Evolutionary conservation across 768 basidiomycete genomes (phyloP).

Genomic region (Erythrobasidium yunnanense): DNA sequence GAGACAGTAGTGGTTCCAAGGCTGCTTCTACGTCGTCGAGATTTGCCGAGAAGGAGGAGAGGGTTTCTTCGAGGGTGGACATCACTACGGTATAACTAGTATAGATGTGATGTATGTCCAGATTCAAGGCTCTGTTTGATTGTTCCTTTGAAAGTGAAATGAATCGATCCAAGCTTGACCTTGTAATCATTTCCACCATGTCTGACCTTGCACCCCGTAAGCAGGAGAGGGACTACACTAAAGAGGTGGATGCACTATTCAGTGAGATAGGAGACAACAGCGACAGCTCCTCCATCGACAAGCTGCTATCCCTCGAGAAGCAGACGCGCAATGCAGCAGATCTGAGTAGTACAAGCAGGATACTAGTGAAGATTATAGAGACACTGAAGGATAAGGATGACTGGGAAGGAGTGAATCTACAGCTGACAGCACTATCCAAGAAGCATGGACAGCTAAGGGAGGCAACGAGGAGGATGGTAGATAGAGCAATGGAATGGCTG

Average conservation of each 20-base stretch:
- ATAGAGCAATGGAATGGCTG: constrained; percentile 69
- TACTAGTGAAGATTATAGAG: constrained; percentile 62
- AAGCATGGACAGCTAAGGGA: constrained; percentile 95
- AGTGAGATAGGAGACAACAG: constrained; percentile 64
- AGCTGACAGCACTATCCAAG: constrained; percentile 64
- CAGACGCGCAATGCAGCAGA: constrained; percentile 97
- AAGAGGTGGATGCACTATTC: constrained; percentile 69
- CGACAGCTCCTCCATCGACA: constrained; percentile 77
- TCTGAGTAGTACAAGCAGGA: constrained; percentile 74
- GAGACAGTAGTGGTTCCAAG: constrained; percentile 5
- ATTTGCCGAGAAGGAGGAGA: background rate
- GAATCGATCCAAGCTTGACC: no score
- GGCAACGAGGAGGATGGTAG: constrained; percentile 81
- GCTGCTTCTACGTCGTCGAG: constrained; percentile 10
- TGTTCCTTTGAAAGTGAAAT: no score
- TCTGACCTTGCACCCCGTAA: constrained; percentile 28
- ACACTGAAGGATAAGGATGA: constrained; percentile 63
- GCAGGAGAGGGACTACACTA: constrained; percentile 54
- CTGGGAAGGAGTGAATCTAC: constrained; percentile 44
- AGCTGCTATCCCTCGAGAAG: constrained; percentile 79
- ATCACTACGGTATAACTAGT: no score
- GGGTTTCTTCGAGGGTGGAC: background rate
- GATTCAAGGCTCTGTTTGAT: no score
- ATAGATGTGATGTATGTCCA: no score
- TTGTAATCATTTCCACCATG: background rate